Evolutionary conservation across 345 rosid genomes (phyloP).

Genomic region (Salix arbutifolia): DNA sequence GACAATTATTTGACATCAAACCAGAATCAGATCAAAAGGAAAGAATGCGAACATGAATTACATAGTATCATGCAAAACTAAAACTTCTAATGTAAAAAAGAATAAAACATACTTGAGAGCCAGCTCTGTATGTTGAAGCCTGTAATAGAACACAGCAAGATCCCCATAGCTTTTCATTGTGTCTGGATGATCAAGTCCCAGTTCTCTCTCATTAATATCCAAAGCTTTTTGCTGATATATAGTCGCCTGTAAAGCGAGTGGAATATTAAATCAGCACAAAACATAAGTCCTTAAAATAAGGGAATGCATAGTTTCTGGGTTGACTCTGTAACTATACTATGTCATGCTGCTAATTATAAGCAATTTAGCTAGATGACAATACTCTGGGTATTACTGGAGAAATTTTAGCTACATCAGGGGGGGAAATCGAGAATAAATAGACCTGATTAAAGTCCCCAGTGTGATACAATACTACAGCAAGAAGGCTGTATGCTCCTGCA

Average conservation of each 20-base stretch:
- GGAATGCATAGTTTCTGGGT: conserved; percentile 1
- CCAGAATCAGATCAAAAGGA: neutral
- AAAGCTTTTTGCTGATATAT: conserved; percentile 97
- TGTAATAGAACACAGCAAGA: conserved; percentile 98
- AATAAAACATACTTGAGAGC: conserved; percentile 81
- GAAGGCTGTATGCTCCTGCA: conserved; percentile 99
- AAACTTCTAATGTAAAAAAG: conserved; percentile 1
- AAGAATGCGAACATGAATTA: neutral
- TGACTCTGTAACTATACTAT: neutral
- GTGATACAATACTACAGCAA: conserved; percentile 95
- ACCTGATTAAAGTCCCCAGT: conserved; percentile 99
- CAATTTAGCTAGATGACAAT: conserved; percentile 3
- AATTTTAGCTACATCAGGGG: neutral
- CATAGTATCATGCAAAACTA: conserved; percentile 2
- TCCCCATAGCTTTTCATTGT: conserved; percentile 99
- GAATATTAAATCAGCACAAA: conserved; percentile 13
- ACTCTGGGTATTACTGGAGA: neutral
- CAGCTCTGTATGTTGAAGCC: conserved; percentile 96
- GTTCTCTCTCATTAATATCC: conserved; percentile 98
- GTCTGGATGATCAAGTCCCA: conserved; percentile 98
- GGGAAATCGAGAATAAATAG: neutral
- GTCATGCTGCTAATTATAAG: neutral
- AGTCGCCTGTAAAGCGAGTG: conserved; percentile 63
- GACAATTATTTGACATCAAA: neutral
- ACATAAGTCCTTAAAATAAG: conserved; percentile 17